Base-by-base conservation (phyloP, 208 protist genomes). In the Leishmania arabica region DNA sequence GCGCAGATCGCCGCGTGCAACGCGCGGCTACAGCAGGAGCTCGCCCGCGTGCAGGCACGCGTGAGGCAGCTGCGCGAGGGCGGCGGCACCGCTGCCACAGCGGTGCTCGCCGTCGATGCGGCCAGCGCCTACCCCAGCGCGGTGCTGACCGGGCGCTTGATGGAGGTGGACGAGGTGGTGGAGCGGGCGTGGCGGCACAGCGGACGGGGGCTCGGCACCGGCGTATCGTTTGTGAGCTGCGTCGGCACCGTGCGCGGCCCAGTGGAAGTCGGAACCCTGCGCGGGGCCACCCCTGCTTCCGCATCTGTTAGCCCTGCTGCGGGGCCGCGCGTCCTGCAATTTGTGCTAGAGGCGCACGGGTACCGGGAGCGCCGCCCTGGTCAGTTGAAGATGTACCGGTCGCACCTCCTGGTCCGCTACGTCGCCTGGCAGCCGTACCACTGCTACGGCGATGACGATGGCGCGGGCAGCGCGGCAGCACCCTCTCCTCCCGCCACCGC, bases 351-450 rank as follows among this genome's bases (percentile, higher is more conserved):
- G 65, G 77, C 78, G 24, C 89, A 91, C 64, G 88, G 90, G 37
- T 90, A 95, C 73, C 87, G 84, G 34, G 87, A 92, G 53, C 87
- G 89, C 37, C 86, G 90, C 15, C 83, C 86, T 6, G 91, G 90
- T 3, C 88, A 93, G 77, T 72, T 92, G 70, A 89, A 87, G 82
- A 80, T 95, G 77, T 91, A 88, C 56, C 90, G 90, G 27, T 90
- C 90, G 37, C 69, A 73, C 13, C 51, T 94, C 21, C 58, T 82
- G 3, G 91, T 95, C 15, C 93, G 91, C n/a, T 78, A 89, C 75
- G 54, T 89, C 9, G 75, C 76, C 19, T 69, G 69, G 8, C 82
- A 81, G 54, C 77, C 82, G 8, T 82, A 81, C 17, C 83, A 86
- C n/a, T 6, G 19, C 75, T 45, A n/a, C 64, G 40, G 66, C 54